Evolutionary conservation across 495 filamentous ascomycete genomes (phyloP).

Genomic region (Darksidea phi): DNA sequence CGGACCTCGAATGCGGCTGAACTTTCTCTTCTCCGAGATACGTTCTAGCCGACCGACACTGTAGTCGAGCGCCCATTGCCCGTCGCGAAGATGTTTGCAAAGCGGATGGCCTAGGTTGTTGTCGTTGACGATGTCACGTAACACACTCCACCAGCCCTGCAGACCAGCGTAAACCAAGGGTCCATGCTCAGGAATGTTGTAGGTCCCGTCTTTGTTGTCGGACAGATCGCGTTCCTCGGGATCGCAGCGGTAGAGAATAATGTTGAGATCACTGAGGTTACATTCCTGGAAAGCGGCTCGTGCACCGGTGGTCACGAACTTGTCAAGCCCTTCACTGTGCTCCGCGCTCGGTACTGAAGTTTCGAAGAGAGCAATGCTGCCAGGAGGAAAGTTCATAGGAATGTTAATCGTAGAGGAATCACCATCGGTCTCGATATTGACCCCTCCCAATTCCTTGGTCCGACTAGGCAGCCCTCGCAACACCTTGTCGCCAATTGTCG

Average conservation of each 20-base stretch:
- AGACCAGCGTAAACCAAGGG: conserved; percentile 91
- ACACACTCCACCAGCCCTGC: conserved; percentile 96
- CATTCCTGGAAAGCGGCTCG: conserved; percentile 73
- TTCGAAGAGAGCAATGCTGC: conserved; percentile 91
- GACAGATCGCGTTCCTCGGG: conserved; percentile 85
- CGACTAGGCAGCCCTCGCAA: conserved; percentile 79
- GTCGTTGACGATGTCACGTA: conserved; percentile 78
- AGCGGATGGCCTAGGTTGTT: conserved; percentile 93
- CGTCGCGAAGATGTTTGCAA: conserved; percentile 86
- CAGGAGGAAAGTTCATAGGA: conserved; percentile 80
- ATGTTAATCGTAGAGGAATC: conserved; percentile 77
- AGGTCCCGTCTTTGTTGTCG: conserved; percentile 77
- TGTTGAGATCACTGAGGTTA: conserved; percentile 81
- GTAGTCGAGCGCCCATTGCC: conserved; percentile 94
- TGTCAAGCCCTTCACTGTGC: conserved; percentile 74
- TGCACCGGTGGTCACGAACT: conserved; percentile 77
- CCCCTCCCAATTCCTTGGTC: conserved; percentile 69
- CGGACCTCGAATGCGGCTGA: conserved; percentile 59
- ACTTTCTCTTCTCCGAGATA: conserved; percentile 59
- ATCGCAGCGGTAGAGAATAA: conserved; percentile 87
- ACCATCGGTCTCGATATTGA: conserved; percentile 63
- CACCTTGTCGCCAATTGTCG: conserved; percentile 64
- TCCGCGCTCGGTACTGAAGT: conserved; percentile 88
- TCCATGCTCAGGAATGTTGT: conserved; percentile 79
- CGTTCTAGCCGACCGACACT: conserved; percentile 74